Conservation (phyloP, 176 grass and related monocot species). For the Raddia guianensis region DNA sequence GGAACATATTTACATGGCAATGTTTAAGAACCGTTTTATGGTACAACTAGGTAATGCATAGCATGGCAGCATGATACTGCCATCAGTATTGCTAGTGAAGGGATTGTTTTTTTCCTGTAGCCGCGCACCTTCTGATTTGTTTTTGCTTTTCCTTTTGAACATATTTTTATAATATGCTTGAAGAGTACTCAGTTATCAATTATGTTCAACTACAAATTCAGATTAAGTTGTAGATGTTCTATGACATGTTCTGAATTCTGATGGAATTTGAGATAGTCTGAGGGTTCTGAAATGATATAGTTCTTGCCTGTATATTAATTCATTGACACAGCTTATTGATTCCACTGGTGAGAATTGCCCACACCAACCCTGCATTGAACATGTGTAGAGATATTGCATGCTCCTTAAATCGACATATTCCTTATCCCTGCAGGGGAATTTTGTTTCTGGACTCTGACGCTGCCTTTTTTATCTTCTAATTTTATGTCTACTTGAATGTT, state of each 20-base stretch:
- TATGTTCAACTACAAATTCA: not conserved
- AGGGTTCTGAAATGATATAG: not conserved
- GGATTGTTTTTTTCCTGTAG: not conserved
- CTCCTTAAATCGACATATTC: not conserved
- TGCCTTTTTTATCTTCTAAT: not conserved
- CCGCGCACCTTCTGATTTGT: not conserved
- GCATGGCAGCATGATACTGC: not conserved
- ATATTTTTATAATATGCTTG: not conserved
- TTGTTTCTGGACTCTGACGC: too few species aligned
- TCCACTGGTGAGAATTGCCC: not conserved
- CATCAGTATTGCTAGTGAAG: not conserved
- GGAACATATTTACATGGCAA: not conserved
- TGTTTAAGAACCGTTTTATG: not conserved
- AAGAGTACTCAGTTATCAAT: not conserved
- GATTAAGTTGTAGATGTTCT: constrained; percentile 8
- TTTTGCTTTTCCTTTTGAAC: not conserved
- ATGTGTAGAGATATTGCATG: not conserved
- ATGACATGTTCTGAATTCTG: not conserved
- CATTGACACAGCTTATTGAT: not conserved
- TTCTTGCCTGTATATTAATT: not conserved
- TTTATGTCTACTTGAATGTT: not conserved
- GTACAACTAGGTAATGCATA: not conserved
- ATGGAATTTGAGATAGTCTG: not conserved
- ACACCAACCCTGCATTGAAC: not conserved
- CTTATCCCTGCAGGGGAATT: not conserved